Base-by-base conservation (phyloP, 2,329 filamentous ascomycete genomes). In the Beauveria sp. region DNA sequence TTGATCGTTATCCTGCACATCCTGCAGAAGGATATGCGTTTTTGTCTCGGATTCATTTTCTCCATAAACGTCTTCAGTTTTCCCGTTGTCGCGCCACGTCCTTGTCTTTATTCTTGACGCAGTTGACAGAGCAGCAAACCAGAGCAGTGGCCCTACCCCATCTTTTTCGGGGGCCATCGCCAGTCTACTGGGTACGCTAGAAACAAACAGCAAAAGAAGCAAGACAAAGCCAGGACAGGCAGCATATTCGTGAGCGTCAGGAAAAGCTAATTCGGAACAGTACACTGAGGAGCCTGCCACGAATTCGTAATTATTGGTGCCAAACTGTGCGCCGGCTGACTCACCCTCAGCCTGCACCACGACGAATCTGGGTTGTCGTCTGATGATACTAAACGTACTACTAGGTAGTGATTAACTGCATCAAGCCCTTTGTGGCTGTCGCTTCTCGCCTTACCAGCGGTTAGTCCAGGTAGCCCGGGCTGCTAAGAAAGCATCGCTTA, bases 131-230 rank as follows among this genome's bases (percentile, higher is more conserved):
- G 24, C 22, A 42, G 26, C 52, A 54, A 43, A 26, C 52, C 18
- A 12, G 28, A 53, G n/a, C 22, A 26, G 38, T 54, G 16, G 31
- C 22, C 18, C 14, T 26, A 31, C 45, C 55, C 28, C 31, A 28
- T 58, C 31, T 58, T 58, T 49, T 58, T 58, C 31, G 55, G 55
- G 52, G 55, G 55, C 55, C 55, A 58, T 58, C 55, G 28, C 12
- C 4, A 40, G 28, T 8, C 24, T 24, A 16, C 26, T 46, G n/a
- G 9, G 22, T 9, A 24, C 3, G 9, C 22, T 6, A 38, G 24
- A 45, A 20, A 34, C 28, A 48, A 57, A n/a, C 20, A 4, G 12
- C 14, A 38, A 55, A 20, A 3, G 24, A 28, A 26, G 10, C 20
- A 28, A 43, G 22, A 54, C 34, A 43, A 46, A n/a, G 42, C 18